Percentiles rank a stretch among this genome's conserved stretches.
Evolutionary conservation across 2,329 filamentous ascomycete species (phyloP).

Genomic region (Pseudogymnoascus sp.): DNA sequence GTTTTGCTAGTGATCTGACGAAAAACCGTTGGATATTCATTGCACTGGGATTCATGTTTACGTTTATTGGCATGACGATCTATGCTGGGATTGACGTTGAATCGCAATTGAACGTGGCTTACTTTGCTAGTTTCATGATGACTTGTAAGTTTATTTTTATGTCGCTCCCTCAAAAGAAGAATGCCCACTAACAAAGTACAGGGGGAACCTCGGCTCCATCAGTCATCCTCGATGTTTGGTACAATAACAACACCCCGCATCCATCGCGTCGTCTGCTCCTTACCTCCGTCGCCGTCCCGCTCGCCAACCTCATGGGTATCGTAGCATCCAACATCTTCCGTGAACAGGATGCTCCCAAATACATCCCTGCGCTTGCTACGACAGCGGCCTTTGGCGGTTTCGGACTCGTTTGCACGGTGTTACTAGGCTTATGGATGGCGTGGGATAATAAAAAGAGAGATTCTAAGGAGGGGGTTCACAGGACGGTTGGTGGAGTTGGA

Average conservation of each 20-base stretch:
- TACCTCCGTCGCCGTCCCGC: constrained; percentile 53
- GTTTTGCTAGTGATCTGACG: constrained; percentile 57
- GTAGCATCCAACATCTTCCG: constrained; percentile 63
- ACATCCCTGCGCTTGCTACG: constrained; percentile 56
- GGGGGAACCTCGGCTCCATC: constrained; percentile 25
- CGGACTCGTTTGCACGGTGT: constrained; percentile 46
- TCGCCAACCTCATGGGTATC: constrained; percentile 60
- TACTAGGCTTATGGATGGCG: constrained; percentile 54
- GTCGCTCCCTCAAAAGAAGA: neutral
- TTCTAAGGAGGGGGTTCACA: constrained; percentile 2
- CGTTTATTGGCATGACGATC: constrained; percentile 71
- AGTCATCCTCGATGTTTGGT: constrained; percentile 26
- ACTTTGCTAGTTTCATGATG: constrained; percentile 63
- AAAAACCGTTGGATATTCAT: constrained; percentile 53
- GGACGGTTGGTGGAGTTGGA: constrained; percentile 23
- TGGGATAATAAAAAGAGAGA: constrained; percentile 35
- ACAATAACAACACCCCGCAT: constrained; percentile 60
- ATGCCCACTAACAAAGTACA: neutral
- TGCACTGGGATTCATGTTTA: constrained; percentile 62
- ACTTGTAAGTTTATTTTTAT: constrained; percentile 32
- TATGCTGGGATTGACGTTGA: constrained; percentile 59
- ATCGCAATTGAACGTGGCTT: constrained; percentile 44
- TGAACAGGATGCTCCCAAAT: constrained; percentile 55
- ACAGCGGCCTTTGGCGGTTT: constrained; percentile 56
- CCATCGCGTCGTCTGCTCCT: constrained; percentile 53